Base-by-base conservation (phyloP, 257 asterid species). In the Primulina eburnea region DNA sequence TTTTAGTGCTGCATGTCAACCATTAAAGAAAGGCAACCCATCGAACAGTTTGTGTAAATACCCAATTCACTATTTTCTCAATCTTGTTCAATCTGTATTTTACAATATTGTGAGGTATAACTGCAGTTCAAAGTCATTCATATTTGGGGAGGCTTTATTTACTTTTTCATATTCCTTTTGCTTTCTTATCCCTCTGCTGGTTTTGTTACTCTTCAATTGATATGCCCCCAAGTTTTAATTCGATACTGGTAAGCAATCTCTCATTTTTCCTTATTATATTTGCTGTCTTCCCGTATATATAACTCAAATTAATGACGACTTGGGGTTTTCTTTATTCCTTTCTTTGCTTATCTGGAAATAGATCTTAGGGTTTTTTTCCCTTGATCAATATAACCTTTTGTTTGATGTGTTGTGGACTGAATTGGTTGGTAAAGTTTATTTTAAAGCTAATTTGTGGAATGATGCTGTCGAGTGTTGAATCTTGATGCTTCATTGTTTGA, bases 61-160 rank as follows among this genome's bases (percentile, higher is more conserved):
- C 30, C 32, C 58, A 33, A 28, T 62, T 65, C 30, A 21, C 26
- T n/a, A 30, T 55, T 7, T 37, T 73, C 37, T 60, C 7, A 47
- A 16, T 28, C 68, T 17, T 71, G 56, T 75, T 16, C 71, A 76
- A 64, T 67, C 69, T 60, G 60, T 67, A 57, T 62, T 20, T 68
- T 52, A 10, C 10, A 68, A 59, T 68, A 60, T 74, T 72, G 69
- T 55, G 47, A 75, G 65, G 65, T 72, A 81, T 78, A 62, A 81
- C 84, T 74, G 82, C 81, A 76, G 71, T 83, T 82, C 71, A 50
- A 77, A 79, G 77, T 35, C 70, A 72, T 75, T 79, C 78, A 65
- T 82, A 76, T 62, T 33, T 58, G 55, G 61, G 75, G 73, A 75
- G 69, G 69, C 80, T 68, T 33, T 69, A 7, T 8, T 64, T 68